phyloP scores from a whole-genome alignment of 176 grass and related monocot genomes.

The Poa pratensis region DNA sequence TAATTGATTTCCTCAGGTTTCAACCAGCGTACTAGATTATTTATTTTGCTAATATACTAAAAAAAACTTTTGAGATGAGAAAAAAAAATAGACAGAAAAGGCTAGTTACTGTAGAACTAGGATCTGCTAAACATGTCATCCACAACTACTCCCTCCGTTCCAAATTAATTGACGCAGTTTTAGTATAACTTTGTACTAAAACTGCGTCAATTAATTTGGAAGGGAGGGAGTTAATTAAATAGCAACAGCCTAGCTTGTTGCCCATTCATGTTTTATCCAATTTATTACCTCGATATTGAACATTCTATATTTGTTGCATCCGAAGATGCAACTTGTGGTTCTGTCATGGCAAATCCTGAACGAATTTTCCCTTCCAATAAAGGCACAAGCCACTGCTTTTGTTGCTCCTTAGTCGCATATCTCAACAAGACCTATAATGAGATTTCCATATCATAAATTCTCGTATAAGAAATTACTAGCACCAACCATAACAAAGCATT shows the following conservation, averaged over 20 bases:
- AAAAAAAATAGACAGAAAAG: constrained; percentile 8
- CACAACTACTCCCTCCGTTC: too few relatives aligned
- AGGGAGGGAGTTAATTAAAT: too few relatives aligned
- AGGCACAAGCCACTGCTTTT: constrained; percentile 83
- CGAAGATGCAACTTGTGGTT: constrained; percentile 98
- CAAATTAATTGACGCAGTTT: too few relatives aligned
- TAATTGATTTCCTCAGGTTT: background rate
- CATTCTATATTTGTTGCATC: constrained; percentile 99
- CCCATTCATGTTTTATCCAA: constrained; percentile 19
- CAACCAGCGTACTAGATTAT: background rate
- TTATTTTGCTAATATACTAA: background rate
- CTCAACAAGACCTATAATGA: constrained; percentile 83
- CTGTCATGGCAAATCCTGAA: constrained; percentile 98
- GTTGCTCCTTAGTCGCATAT: constrained; percentile 93
- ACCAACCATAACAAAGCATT: constrained; percentile 13
- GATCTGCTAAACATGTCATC: background rate
- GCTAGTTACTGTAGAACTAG: background rate
- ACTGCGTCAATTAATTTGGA: too few relatives aligned
- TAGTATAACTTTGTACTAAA: too few relatives aligned
- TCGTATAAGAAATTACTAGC: constrained; percentile 3
- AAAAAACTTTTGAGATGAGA: background rate
- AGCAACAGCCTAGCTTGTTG: constrained; percentile 16
- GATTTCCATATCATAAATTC: constrained; percentile 17
- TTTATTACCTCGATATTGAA: constrained; percentile 81
- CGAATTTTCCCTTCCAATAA: constrained; percentile 87